Conservation (phyloP, 2,329 filamentous ascomycete genomes). For the Ophiostoma piceae region DNA sequence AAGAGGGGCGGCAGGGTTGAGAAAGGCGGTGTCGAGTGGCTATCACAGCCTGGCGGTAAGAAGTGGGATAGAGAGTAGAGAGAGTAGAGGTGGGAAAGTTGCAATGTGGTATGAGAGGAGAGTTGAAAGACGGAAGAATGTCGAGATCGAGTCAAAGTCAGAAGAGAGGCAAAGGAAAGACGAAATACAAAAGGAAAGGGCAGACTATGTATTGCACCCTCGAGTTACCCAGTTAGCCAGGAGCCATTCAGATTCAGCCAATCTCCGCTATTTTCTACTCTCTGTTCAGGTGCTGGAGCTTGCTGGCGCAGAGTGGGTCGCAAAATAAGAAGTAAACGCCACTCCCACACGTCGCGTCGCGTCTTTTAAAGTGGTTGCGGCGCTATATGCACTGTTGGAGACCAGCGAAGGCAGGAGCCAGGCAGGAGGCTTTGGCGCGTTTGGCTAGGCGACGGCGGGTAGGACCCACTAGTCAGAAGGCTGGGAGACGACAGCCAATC, state of each 20-base stretch:
- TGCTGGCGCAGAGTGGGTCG: constrained; percentile 1
- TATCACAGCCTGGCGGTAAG: background rate
- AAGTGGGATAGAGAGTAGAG: background rate
- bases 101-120: background rate
- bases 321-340: background rate
- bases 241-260: background rate
- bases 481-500: background rate
- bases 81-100: background rate
- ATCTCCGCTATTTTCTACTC: constrained; percentile 3
- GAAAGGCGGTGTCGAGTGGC: constrained; percentile 12
- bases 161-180: background rate
- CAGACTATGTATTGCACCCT: background rate
- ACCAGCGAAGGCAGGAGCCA: background rate
- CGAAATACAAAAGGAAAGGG: background rate
- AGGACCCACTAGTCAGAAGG: background rate
- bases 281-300: background rate
- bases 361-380: constrained; percentile 8
- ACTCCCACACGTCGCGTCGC: constrained; percentile 4
- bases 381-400: background rate
- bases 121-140: background rate
- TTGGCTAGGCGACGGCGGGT: background rate
- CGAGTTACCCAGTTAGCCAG: background rate
- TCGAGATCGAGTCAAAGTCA: background rate
- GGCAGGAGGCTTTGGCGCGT: background rate
- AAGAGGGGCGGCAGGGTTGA: background rate